Conservation (phyloP, 106 monocot genomes). For the Platanthera zijinensis region DNA sequence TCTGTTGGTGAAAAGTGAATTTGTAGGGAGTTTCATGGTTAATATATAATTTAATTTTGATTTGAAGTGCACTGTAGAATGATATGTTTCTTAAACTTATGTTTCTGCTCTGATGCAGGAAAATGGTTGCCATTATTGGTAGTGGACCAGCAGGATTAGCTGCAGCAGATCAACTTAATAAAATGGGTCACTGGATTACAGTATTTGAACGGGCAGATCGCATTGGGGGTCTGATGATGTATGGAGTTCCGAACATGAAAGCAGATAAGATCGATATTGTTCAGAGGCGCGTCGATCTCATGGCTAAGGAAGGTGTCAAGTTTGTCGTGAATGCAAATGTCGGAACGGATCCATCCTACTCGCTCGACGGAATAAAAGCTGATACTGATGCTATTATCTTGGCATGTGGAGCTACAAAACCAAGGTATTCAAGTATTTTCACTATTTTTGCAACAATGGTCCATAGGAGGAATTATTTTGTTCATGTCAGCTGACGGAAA, state of each 20-base stretch:
- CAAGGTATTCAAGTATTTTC: constrained; percentile 40
- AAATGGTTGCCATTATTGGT: constrained; percentile 77
- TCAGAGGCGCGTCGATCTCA: constrained; percentile 88
- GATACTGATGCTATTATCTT: constrained; percentile 82
- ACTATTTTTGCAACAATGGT: neutral
- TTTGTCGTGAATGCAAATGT: constrained; percentile 95
- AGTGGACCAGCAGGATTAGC: constrained; percentile 97
- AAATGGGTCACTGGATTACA: constrained; percentile 91
- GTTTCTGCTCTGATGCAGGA: constrained; percentile 36
- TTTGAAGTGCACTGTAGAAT: neutral
- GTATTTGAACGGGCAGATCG: constrained; percentile 95
- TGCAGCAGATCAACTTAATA: constrained; percentile 94
- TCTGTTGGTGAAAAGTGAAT: neutral
- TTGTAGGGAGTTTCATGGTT: neutral
- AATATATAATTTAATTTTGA: neutral
- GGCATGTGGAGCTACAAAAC: constrained; percentile 92
- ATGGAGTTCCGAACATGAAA: constrained; percentile 99
- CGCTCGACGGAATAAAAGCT: constrained; percentile 43
- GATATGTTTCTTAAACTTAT: neutral
- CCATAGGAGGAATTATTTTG: neutral
- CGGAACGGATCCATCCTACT: constrained; percentile 67
- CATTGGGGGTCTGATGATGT: constrained; percentile 98
- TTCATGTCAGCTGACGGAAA: too few relatives aligned
- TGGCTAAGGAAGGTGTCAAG: constrained; percentile 82
- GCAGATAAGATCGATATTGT: constrained; percentile 83